Conservation (phyloP, 2,329 filamentous ascomycete genomes). For the Diaporthe australafricana region DNA sequence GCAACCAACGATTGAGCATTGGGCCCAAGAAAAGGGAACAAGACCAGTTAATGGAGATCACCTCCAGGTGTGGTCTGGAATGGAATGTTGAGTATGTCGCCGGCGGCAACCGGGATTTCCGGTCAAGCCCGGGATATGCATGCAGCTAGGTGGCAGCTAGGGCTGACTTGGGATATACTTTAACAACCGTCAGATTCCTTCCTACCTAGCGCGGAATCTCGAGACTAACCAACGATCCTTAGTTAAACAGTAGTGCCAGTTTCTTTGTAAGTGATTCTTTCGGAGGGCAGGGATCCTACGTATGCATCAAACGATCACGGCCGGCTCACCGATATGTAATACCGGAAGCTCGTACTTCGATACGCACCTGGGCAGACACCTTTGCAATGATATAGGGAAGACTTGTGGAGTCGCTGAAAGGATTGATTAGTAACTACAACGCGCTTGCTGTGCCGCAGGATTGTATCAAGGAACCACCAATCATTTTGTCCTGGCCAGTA, state of each 20-base stretch:
- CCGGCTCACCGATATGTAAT: too few species aligned
- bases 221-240: background rate
- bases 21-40: too few species aligned
- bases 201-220: background rate
- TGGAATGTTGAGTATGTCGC: background rate
- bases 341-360: too few species aligned
- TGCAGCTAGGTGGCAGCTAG: too few species aligned
- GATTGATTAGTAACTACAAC: background rate
- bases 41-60: background rate
- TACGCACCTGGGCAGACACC: too few species aligned
- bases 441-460: background rate
- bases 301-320: too few species aligned
- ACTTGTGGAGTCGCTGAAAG: too few species aligned
- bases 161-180: background rate
- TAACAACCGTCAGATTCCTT: background rate
- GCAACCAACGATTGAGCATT: too few species aligned
- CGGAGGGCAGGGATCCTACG: background rate
- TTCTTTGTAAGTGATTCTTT: background rate
- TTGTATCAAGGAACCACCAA: background rate
- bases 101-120: constrained; percentile 1
- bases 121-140: background rate
- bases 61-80: background rate
- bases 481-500: background rate
- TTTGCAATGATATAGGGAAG: background rate
- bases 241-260: background rate